Percentiles rank a stretch among this genome's conserved stretches.
These are phyloP conservation scores for Blastobotrys elegans DNA, from an alignment of 1,139 yeast species.

Conservation along the genomic window DNA sequence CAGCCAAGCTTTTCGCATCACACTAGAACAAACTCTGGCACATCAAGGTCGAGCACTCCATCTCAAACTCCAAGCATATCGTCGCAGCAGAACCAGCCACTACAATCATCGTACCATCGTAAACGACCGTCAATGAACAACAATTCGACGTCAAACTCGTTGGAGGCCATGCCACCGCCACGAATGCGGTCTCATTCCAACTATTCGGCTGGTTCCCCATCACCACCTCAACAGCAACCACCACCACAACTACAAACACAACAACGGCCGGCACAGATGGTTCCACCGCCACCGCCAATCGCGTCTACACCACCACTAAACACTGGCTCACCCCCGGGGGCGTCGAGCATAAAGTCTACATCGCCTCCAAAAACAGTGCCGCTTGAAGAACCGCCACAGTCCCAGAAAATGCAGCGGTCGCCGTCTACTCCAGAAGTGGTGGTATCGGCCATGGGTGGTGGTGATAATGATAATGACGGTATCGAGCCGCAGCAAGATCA, in stretches of 20 bases:
- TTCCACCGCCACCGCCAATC: too few species aligned
- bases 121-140: slow-evolving; percentile 7
- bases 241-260: neutral
- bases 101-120: neutral
- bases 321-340: neutral
- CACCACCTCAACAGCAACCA: neutral
- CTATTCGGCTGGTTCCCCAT: neutral
- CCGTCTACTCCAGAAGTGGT: slow-evolving; percentile 8
- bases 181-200: slow-evolving; percentile 6
- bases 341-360: neutral
- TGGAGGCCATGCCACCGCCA: slow-evolving; percentile 1
- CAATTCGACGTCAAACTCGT: neutral
- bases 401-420: neutral
- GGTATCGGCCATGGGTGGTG: neutral
- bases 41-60: neutral
- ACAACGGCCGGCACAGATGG: neutral
- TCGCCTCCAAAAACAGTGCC: neutral
- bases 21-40: neutral
- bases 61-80: too few species aligned
- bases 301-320: neutral
- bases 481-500: neutral
- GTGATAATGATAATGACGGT: neutral
- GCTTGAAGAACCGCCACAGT: neutral
- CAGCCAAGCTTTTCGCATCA: neutral
- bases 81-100: slow-evolving; percentile 1